These are phyloP conservation scores for Beauveria pseudobassiana DNA, from an alignment of 2,329 filamentous ascomycete species.

Conservation along the genomic window DNA sequence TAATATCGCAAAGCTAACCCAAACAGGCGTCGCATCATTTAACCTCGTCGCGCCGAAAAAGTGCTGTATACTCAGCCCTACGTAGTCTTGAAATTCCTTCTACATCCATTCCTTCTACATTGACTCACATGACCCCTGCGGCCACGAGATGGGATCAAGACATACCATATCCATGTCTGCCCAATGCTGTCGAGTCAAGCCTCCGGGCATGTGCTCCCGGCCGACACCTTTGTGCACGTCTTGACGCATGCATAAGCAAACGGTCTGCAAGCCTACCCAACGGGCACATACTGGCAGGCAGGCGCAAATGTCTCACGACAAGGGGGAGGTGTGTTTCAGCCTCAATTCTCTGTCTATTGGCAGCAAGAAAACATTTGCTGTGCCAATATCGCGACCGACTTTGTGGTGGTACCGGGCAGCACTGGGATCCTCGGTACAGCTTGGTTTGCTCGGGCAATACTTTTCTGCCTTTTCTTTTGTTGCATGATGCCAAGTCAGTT, in stretches of 20 bases:
- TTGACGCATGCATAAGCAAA: no score
- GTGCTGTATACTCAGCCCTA: background rate
- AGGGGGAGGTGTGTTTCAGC: no score
- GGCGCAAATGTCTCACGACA: no score
- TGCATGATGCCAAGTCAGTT: background rate
- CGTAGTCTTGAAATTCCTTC: background rate
- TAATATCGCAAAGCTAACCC: conserved; percentile 11
- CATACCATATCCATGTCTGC: no score
- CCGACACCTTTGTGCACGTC: no score
- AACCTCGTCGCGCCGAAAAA: background rate
- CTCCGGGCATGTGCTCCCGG: no score
- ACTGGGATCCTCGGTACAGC: background rate
- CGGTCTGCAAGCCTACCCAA: no score
- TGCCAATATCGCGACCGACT: background rate
- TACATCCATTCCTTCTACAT: background rate
- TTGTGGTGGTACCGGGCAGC: background rate
- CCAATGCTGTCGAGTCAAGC: no score
- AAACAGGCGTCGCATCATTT: background rate
- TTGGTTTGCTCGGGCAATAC: background rate
- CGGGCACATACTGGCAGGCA: no score
- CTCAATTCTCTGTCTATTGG: no score
- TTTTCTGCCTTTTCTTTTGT: background rate
- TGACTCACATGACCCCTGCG: background rate
- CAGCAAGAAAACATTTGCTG: no score
- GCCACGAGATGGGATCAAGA: background rate